Percentiles rank a stretch among this genome's conserved stretches.
Evolutionary conservation across 2,329 filamentous ascomycete species (phyloP).

Genomic region (Acrocalymma vagum): DNA sequence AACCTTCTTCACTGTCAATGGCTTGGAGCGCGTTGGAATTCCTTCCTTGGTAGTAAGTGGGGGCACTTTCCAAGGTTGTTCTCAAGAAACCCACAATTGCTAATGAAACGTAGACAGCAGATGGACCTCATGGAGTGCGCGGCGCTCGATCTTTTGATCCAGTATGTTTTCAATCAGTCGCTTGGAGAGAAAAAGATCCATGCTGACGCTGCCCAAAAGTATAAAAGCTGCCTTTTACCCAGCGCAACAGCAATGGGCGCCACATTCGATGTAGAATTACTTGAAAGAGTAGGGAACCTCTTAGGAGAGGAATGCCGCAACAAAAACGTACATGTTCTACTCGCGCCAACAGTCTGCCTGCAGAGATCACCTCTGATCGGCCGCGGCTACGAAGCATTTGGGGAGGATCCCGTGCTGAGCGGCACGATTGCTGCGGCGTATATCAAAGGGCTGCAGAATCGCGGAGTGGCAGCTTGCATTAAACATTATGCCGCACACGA

Average conservation of each 20-base stretch:
- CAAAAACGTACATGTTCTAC: conserved; percentile 13
- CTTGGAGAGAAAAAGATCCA: too few species aligned
- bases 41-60: too few species aligned
- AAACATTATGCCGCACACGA: conserved; percentile 77
- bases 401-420: conserved; percentile 17
- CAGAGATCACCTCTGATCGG: conserved; percentile 17
- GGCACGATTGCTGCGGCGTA: conserved; percentile 8
- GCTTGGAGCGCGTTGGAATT: conserved; percentile 60
- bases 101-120: too few species aligned
- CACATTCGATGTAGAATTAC: conserved; percentile 75
- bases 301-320: conserved; percentile 76
- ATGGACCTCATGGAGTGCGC: too few species aligned
- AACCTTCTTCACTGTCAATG: conserved; percentile 69
- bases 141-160: conserved; percentile 68
- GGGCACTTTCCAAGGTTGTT: too few species aligned
- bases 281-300: conserved; percentile 70
- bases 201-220: too few species aligned
- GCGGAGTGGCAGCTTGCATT: conserved; percentile 13
- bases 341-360: conserved; percentile 40
- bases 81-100: too few species aligned
- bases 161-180: too few species aligned
- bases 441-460: conserved; percentile 56
- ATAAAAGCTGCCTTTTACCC: conserved; percentile 70
- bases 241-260: conserved; percentile 71
- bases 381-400: conserved; percentile 17